A percentile compares a stretch with the other conserved stretches of the same genome.
phyloP scores from a whole-genome alignment of 768 basidiomycete species.

The Amanita jacksonii region DNA sequence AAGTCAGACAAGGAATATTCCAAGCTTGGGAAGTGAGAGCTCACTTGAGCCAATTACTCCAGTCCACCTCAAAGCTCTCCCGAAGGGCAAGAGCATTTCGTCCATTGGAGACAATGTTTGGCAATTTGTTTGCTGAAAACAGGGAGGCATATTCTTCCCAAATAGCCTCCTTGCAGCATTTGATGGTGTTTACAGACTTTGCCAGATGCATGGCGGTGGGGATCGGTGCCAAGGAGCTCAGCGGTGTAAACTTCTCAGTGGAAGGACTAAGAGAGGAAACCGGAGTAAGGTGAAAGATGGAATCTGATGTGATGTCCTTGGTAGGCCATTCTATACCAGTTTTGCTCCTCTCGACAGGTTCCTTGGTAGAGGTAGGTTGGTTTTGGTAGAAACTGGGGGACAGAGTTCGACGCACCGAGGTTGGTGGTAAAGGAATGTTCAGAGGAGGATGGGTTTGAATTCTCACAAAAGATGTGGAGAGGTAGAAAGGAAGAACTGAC shows the following conservation, averaged over 20 bases:
- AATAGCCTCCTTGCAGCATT: slow-evolving; percentile 61
- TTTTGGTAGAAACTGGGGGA: too few relatives aligned
- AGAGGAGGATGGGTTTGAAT: slow-evolving; percentile 39
- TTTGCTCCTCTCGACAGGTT: too few relatives aligned
- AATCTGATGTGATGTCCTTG: neutral
- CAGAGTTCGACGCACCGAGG: neutral
- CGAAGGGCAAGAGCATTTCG: slow-evolving; percentile 27
- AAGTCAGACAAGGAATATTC: neutral
- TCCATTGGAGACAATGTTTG: slow-evolving; percentile 24
- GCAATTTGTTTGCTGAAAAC: slow-evolving; percentile 29
- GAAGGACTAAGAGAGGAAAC: neutral
- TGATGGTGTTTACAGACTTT: slow-evolving; percentile 44
- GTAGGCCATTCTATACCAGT: neutral
- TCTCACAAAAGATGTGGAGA: slow-evolving; percentile 44
- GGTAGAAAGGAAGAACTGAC: slow-evolving; percentile 58
- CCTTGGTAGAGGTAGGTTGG: neutral
- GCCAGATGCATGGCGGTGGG: slow-evolving; percentile 62
- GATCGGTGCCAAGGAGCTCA: slow-evolving; percentile 1
- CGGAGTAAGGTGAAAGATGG: neutral
- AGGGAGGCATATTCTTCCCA: slow-evolving; percentile 53
- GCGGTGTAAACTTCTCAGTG: neutral
- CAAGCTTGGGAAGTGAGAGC: slow-evolving; percentile 14
- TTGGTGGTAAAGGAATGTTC: slow-evolving; percentile 47
- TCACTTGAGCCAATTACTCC: slow-evolving; percentile 65
- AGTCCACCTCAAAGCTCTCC: slow-evolving; percentile 56